These are phyloP conservation scores for Rhinocladiella similis DNA, from an alignment of 2,329 filamentous ascomycete species.

Conservation along the genomic window DNA sequence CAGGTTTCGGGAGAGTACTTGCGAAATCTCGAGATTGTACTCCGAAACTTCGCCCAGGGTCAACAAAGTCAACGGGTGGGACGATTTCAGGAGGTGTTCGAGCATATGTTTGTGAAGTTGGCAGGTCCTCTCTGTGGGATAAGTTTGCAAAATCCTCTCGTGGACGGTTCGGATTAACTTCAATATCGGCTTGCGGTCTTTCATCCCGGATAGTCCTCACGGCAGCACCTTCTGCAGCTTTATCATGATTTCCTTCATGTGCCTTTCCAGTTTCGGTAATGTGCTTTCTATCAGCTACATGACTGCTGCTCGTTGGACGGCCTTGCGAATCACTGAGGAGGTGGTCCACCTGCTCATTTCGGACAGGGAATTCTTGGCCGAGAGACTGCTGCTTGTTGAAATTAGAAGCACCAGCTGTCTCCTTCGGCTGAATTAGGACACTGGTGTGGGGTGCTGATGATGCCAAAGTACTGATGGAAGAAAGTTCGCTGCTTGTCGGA, in stretches of 20 bases:
- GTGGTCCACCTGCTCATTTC: too few relatives aligned
- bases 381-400: not conserved
- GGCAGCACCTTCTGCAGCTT: too few relatives aligned
- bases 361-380: not conserved
- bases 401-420: not conserved
- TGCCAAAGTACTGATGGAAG: constrained; percentile 24
- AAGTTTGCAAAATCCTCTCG: not conserved
- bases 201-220: too few relatives aligned
- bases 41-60: constrained; percentile 12
- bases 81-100: constrained; percentile 8
- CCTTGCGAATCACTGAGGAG: too few relatives aligned
- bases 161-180: not conserved
- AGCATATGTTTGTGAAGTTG: constrained; percentile 3
- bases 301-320: too few relatives aligned
- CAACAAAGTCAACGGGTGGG: constrained; percentile 8
- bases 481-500: constrained; percentile 19
- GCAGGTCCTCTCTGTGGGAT: not conserved
- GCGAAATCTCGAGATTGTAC: constrained; percentile 28
- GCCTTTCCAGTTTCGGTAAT: too few relatives aligned
- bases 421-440: constrained; percentile 9
- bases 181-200: not conserved
- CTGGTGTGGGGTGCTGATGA: constrained; percentile 20
- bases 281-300: too few relatives aligned
- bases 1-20: constrained; percentile 12
- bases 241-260: too few relatives aligned